A percentile compares a stretch with the other conserved stretches of the same genome.
These are phyloP conservation scores for Biscogniauxia marginata DNA, from an alignment of 2,329 filamentous ascomycete species.

Conservation along the genomic window DNA sequence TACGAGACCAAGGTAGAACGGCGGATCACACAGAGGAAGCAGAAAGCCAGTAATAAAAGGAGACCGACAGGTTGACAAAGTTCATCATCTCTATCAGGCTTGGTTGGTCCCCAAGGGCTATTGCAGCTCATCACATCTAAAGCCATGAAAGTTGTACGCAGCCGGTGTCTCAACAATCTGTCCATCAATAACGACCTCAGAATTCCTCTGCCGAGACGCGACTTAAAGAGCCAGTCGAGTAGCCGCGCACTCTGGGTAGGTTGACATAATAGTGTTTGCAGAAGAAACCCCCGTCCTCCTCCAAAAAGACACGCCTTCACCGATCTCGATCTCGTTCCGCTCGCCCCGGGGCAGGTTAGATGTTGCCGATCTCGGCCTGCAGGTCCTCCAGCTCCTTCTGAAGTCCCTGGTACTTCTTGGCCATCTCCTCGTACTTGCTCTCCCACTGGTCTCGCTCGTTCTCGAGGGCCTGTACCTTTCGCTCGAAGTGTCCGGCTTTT, in stretches of 20 bases:
- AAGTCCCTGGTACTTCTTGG: constrained; percentile 91
- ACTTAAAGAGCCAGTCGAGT: constrained; percentile 20
- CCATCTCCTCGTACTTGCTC: constrained; percentile 96
- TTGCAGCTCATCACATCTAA: constrained; percentile 19
- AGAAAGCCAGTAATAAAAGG: constrained; percentile 61
- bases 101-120: constrained; percentile 11
- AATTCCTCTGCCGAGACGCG: constrained; percentile 14
- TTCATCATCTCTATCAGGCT: constrained; percentile 19
- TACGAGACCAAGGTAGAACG: constrained; percentile 89
- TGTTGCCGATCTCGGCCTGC: constrained; percentile 87
- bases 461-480: constrained; percentile 97
- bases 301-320: constrained; percentile 8
- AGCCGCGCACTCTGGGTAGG: constrained; percentile 19
- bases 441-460: constrained; percentile 91
- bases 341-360: constrained; percentile 53
- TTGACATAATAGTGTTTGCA: constrained; percentile 20
- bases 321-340: constrained; percentile 2
- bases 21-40: constrained; percentile 69
- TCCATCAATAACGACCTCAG: constrained; percentile 12
- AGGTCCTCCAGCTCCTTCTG: constrained; percentile 69
- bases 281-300: constrained; percentile 21
- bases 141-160: constrained; percentile 8
- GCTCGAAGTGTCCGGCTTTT: constrained; percentile 98
- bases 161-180: constrained; percentile 9
- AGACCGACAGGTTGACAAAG: constrained; percentile 26